These are phyloP conservation scores for Coemansia sp. DNA, from an alignment of 192 early-diverging fungal species.

Conservation along the genomic window DNA sequence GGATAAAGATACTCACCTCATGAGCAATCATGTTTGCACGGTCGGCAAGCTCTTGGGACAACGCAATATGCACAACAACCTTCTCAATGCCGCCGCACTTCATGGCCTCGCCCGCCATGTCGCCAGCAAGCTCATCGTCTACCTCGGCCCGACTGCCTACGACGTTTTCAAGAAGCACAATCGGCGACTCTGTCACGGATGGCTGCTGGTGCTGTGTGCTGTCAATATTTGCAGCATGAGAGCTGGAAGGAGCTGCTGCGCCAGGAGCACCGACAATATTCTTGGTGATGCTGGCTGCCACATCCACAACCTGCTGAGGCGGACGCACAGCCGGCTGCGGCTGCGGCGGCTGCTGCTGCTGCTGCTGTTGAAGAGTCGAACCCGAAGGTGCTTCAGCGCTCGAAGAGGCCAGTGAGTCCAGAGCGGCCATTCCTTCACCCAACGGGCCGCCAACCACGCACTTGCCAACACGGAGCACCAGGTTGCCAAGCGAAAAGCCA, in stretches of 20 bases:
- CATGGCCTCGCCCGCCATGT: conserved; percentile 79
- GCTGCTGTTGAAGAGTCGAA: not conserved
- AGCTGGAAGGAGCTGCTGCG: not conserved
- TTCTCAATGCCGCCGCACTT: conserved; percentile 75
- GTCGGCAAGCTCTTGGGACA: conserved; percentile 21
- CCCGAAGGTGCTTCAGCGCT: not conserved
- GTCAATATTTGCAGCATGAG: conserved; percentile 24
- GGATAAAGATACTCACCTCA: conserved; percentile 75
- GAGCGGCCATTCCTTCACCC: conserved; percentile 75
- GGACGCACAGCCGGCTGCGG: conserved; percentile 17
- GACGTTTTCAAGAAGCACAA: conserved; percentile 70
- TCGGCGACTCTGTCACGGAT: conserved; percentile 29
- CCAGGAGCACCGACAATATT: conserved; percentile 17
- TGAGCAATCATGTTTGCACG: conserved; percentile 17
- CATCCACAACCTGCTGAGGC: conserved; percentile 44
- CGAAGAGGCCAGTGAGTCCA: conserved; percentile 57
- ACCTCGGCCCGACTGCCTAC: conserved; percentile 70
- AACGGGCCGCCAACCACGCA: conserved; percentile 78
- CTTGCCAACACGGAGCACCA: conserved; percentile 65
- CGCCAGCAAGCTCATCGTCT: conserved; percentile 79
- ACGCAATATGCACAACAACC: conserved; percentile 63
- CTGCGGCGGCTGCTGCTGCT: conserved; percentile 4
- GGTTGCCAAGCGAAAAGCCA: conserved; percentile 73
- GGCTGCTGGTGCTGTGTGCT: conserved; percentile 7
- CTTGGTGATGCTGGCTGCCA: conserved; percentile 39